A percentile compares a stretch with the other conserved stretches of the same genome.
Evolutionary conservation across 208 protist species (phyloP).

Genomic region (Crithidia brevicula): DNA sequence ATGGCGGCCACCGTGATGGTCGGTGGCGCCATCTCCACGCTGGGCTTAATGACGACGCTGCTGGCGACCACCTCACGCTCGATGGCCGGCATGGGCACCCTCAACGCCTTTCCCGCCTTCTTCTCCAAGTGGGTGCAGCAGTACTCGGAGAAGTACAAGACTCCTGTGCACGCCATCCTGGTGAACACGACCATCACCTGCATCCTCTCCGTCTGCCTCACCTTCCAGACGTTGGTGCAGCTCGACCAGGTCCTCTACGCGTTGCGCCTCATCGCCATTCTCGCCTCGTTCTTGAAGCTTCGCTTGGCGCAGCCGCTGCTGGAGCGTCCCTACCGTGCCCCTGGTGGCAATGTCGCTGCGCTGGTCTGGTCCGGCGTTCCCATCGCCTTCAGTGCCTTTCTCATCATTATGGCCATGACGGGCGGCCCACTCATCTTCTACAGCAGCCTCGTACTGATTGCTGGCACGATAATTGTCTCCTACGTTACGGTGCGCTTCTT

Average conservation of each 20-base stretch:
- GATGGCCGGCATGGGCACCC: conserved; percentile 84
- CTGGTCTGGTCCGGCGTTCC: conserved; percentile 68
- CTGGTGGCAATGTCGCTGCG: conserved; percentile 61
- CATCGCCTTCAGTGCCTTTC: conserved; percentile 68
- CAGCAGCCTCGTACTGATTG: conserved; percentile 54
- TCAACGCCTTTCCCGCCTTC: conserved; percentile 79
- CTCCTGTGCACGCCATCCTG: conserved; percentile 82
- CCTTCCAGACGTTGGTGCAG: conserved; percentile 82
- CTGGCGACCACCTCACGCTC: conserved; percentile 87
- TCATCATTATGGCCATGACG: conserved; percentile 74
- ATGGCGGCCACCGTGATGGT: conserved; percentile 81
- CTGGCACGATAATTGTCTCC: conserved; percentile 67
- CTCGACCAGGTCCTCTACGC: conserved; percentile 89
- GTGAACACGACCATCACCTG: conserved; percentile 78
- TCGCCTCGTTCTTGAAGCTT: conserved; percentile 74
- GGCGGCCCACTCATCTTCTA: conserved; percentile 56
- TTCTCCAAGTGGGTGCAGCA: conserved; percentile 70
- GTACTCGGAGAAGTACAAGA: conserved; percentile 61
- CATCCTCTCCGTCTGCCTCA: conserved; percentile 70
- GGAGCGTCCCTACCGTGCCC: conserved; percentile 75
- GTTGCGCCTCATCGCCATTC: conserved; percentile 77
- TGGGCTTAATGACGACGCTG: conserved; percentile 87
- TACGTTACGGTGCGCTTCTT: conserved; percentile 68
- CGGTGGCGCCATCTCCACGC: conserved; percentile 79
- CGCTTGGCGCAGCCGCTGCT: conserved; percentile 73